Percentiles rank a stretch among this genome's conserved stretches.
Evolutionary conservation across 148 eudicot species (phyloP).

Genomic region (Fallopia convolvulus): DNA sequence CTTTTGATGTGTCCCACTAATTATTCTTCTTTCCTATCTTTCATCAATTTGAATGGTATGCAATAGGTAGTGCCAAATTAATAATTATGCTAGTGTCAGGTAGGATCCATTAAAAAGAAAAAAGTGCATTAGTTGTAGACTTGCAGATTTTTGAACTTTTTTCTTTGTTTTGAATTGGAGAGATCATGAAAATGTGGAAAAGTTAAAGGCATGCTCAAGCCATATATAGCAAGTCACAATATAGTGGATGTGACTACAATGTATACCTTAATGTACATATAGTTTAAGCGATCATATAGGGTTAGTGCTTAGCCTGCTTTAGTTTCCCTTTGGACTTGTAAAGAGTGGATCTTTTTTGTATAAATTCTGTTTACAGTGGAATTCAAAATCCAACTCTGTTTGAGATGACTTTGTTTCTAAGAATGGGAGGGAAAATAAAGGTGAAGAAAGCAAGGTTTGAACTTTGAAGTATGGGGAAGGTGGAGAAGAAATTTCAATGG

Average conservation of each 20-base stretch:
- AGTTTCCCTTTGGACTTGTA: too few relatives aligned
- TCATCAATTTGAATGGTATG: not conserved
- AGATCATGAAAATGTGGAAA: slow-evolving; percentile 2
- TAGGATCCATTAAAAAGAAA: not conserved
- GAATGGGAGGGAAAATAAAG: slow-evolving; percentile 7
- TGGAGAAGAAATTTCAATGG: not conserved
- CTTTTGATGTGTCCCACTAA: not conserved
- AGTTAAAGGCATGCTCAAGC: not conserved
- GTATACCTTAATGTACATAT: not conserved
- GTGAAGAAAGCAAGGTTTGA: not conserved
- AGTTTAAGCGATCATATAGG: too few relatives aligned
- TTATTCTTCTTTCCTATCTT: not conserved
- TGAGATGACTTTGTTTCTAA: not conserved
- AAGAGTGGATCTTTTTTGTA: not conserved
- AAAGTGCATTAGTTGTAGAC: slow-evolving; percentile 1
- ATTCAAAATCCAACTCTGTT: not conserved
- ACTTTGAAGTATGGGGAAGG: slow-evolving; percentile 2
- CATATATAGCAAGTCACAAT: not conserved
- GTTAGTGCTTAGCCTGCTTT: too few relatives aligned
- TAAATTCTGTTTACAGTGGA: not conserved
- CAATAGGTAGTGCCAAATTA: slow-evolving; percentile 1
- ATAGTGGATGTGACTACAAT: not conserved
- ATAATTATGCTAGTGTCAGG: not conserved
- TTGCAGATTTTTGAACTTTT: not conserved
- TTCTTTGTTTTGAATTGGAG: not conserved